Base-by-base conservation (phyloP, 2,329 filamentous ascomycete genomes). In the Penicillium sp. region DNA sequence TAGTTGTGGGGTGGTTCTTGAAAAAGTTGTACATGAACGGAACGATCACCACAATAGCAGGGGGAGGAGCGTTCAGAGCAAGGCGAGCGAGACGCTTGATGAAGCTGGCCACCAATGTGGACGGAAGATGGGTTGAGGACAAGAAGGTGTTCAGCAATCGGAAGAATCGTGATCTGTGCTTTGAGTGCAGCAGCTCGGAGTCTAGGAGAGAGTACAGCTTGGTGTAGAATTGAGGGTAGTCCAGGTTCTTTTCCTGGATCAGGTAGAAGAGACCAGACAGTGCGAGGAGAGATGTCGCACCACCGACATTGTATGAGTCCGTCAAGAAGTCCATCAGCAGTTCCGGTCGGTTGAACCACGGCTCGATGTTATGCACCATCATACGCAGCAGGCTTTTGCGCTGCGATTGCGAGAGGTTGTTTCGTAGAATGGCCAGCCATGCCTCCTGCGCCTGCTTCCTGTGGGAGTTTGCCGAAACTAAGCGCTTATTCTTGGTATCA, bases 11-110 rank as follows among this genome's bases (percentile, higher is more conserved):
- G 66, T 98, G 93, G 57, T 80, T 80, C 69, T 88, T 93, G 66
- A 98, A 78, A 59, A 95, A 78, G 70, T 98, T 98, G 75, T 98
- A 98, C 45, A 91, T 83, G 83, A 88, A 96, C 0, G 93, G 94
- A 9, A 97, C 77, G 40, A 95, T 83, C 47, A 83, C 84, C 15
- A 97, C 90, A 46, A 97, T 85, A 28, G 88, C 90, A 31, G 87
- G 83, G 2, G 94, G 93, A 2, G 94, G 91, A 0, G 88, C 90
- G 62, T 87, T 83, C n/a, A 98, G 77, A 15, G 87, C 81, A 33
- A 97, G 76, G 45, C 91, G 79, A 3, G 89, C 82, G 8, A 98
- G 77, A n/a, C 88, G 81, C 72, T 98, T 98, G 73, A 98, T 83
- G 70, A 98, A 98, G 69, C 89, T 95, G 12, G 93, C 91, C 2